Conservation (phyloP, 495 filamentous ascomycete genomes). For the Podospora fimiseda region DNA sequence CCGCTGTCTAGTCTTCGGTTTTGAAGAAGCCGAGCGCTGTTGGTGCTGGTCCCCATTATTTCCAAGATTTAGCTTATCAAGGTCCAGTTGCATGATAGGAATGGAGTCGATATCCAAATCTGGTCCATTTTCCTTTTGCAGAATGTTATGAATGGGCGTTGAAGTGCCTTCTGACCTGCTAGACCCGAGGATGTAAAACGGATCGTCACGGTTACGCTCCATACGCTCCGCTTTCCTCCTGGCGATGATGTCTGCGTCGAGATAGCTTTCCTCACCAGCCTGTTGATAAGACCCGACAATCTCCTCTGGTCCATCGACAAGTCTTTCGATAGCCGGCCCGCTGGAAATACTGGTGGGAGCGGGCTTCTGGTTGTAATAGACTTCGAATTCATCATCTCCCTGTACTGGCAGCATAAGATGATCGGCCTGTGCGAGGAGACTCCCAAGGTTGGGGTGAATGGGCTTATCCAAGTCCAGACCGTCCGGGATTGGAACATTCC, state of each 20-base stretch:
- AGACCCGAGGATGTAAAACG: conserved; percentile 78
- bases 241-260: conserved; percentile 57
- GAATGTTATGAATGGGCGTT: conserved; percentile 66
- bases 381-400: conserved; percentile 58
- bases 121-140: conserved; percentile 60
- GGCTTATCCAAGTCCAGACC: conserved; percentile 66
- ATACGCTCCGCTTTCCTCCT: conserved; percentile 60
- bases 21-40: conserved; percentile 14
- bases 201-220: conserved; percentile 83
- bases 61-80: conserved; percentile 43
- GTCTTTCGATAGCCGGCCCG: conserved; percentile 49
- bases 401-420: conserved; percentile 43
- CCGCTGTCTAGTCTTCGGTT: conserved; percentile 36
- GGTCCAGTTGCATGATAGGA: conserved; percentile 84
- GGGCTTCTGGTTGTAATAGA: conserved; percentile 63
- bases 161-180: conserved; percentile 44
- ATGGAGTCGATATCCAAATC: conserved; percentile 88
- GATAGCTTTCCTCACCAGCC: conserved; percentile 47
- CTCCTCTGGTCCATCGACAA: conserved; percentile 39
- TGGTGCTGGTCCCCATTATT: conserved; percentile 3
- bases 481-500: conserved; percentile 74
- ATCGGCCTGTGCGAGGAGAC: conserved; percentile 55
- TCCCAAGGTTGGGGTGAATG: conserved; percentile 70
- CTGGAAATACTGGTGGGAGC: conserved; percentile 33
- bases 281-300: conserved; percentile 56